These are phyloP conservation scores for Daldinia loculata DNA, from an alignment of 495 filamentous ascomycete species.

Conservation along the genomic window DNA sequence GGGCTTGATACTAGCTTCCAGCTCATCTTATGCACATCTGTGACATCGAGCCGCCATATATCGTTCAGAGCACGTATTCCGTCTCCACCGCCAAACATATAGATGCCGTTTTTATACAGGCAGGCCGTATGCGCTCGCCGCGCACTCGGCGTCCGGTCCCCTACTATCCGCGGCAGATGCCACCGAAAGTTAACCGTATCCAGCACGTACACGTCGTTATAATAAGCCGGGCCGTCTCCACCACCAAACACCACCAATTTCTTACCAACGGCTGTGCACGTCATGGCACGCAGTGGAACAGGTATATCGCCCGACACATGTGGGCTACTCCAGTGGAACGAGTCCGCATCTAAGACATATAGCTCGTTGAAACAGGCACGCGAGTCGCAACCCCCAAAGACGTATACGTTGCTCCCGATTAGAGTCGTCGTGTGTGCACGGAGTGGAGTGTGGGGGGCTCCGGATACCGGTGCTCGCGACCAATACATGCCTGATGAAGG, in stretches of 20 bases:
- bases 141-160: constrained; percentile 61
- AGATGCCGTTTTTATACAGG: constrained; percentile 71
- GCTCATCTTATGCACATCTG: constrained; percentile 66
- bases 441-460: constrained; percentile 63
- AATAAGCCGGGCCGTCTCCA: constrained; percentile 71
- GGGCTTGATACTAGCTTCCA: constrained; percentile 67
- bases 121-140: constrained; percentile 71
- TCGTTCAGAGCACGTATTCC: constrained; percentile 71
- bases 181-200: constrained; percentile 71
- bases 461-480: constrained; percentile 66
- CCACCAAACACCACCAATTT: constrained; percentile 72
- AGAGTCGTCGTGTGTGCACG: constrained; percentile 71
- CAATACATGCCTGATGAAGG: constrained; percentile 77
- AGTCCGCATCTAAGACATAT: constrained; percentile 71
- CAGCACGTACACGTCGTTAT: constrained; percentile 73
- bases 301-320: constrained; percentile 68
- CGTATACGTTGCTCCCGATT: constrained; percentile 67
- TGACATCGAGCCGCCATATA: constrained; percentile 72
- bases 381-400: constrained; percentile 73
- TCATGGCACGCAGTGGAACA: constrained; percentile 70
- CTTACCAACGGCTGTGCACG: constrained; percentile 70
- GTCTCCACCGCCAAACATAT: constrained; percentile 72
- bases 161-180: constrained; percentile 63
- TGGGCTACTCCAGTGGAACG: constrained; percentile 69
- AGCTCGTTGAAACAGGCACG: constrained; percentile 71